phyloP scores from a whole-genome alignment of 495 filamentous ascomycete genomes.

The Daldinia loculata region DNA sequence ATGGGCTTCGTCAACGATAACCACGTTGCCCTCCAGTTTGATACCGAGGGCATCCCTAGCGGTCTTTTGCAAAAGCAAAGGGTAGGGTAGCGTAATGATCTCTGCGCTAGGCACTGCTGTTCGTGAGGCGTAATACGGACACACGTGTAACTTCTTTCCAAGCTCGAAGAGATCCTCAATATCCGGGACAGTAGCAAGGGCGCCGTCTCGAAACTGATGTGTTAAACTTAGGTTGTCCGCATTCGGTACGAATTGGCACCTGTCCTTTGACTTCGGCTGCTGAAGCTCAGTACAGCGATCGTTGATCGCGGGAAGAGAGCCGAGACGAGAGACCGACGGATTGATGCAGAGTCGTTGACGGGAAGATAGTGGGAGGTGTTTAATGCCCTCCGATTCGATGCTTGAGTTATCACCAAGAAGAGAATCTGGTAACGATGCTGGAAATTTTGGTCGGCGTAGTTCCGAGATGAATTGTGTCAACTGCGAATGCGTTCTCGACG shows the following conservation, averaged over 20 bases:
- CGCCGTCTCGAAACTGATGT: slow-evolving; percentile 86
- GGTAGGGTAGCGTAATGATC: slow-evolving; percentile 95
- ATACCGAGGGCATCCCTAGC: slow-evolving; percentile 88
- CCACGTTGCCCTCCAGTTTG: slow-evolving; percentile 83
- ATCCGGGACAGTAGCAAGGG: slow-evolving; percentile 84
- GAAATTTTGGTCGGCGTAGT: slow-evolving; percentile 80
- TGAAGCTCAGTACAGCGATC: slow-evolving; percentile 94
- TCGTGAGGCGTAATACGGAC: slow-evolving; percentile 95
- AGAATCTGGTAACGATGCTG: slow-evolving; percentile 60
- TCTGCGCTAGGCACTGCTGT: slow-evolving; percentile 84
- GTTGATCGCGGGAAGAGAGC: slow-evolving; percentile 84
- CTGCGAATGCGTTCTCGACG: slow-evolving; percentile 95
- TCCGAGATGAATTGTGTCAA: slow-evolving; percentile 93
- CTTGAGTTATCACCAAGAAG: slow-evolving; percentile 43
- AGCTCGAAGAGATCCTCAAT: slow-evolving; percentile 88
- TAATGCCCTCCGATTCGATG: slow-evolving; percentile 69
- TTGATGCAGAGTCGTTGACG: slow-evolving; percentile 96
- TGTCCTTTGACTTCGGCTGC: slow-evolving; percentile 72
- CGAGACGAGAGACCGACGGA: slow-evolving; percentile 74
- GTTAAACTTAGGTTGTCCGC: slow-evolving; percentile 75
- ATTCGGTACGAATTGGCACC: slow-evolving; percentile 80
- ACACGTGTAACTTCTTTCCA: slow-evolving; percentile 82
- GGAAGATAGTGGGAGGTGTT: slow-evolving; percentile 88
- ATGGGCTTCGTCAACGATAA: slow-evolving; percentile 97
- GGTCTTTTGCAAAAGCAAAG: slow-evolving; percentile 85